A percentile compares a stretch with the other conserved stretches of the same genome.
phyloP scores from a whole-genome alignment of 805 yeast species.

The Starmerella bombicola region DNA sequence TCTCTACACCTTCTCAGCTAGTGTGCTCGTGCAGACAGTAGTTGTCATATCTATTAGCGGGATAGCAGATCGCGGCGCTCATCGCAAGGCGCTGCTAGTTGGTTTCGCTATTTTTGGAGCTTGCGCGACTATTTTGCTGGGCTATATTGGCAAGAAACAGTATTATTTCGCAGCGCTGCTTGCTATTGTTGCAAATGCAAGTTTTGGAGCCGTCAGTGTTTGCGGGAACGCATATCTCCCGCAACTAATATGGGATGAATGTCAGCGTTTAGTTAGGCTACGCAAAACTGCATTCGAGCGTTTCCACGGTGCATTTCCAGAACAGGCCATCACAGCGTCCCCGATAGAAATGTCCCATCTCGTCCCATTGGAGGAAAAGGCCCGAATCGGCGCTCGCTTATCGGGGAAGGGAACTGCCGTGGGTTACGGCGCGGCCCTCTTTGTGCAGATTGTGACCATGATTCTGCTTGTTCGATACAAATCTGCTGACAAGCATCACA shows the following conservation, averaged over 20 bases:
- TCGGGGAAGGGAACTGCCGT: slow-evolving; percentile 55
- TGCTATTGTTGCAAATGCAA: slow-evolving; percentile 51
- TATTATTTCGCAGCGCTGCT: slow-evolving; percentile 40
- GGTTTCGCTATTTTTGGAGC: slow-evolving; percentile 51
- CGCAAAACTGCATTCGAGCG: slow-evolving; percentile 16
- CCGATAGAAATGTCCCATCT: not conserved
- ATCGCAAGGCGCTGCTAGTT: slow-evolving; percentile 43
- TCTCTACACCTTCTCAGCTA: slow-evolving; percentile 54
- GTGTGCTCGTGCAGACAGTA: slow-evolving; percentile 62
- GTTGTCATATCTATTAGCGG: slow-evolving; percentile 65
- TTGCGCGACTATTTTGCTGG: slow-evolving; percentile 38
- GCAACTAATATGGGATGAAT: slow-evolving; percentile 31
- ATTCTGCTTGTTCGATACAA: slow-evolving; percentile 33
- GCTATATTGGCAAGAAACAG: slow-evolving; percentile 31
- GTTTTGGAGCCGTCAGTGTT: slow-evolving; percentile 67
- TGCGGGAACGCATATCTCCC: slow-evolving; percentile 70
- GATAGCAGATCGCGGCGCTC: slow-evolving; percentile 50
- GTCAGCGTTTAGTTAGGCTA: slow-evolving; percentile 5
- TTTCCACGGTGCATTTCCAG: slow-evolving; percentile 17
- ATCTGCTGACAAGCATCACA: slow-evolving; percentile 8
- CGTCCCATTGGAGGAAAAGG: slow-evolving; percentile 7
- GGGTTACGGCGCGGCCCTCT: slow-evolving; percentile 56
- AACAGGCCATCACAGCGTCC: not conserved
- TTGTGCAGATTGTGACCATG: slow-evolving; percentile 54
- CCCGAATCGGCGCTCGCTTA: slow-evolving; percentile 18